Evolutionary conservation across 805 yeast genomes (phyloP), one percentile per base, ranked within the genome.

Genomic region (Wickerhamiella lipophila): DNA sequence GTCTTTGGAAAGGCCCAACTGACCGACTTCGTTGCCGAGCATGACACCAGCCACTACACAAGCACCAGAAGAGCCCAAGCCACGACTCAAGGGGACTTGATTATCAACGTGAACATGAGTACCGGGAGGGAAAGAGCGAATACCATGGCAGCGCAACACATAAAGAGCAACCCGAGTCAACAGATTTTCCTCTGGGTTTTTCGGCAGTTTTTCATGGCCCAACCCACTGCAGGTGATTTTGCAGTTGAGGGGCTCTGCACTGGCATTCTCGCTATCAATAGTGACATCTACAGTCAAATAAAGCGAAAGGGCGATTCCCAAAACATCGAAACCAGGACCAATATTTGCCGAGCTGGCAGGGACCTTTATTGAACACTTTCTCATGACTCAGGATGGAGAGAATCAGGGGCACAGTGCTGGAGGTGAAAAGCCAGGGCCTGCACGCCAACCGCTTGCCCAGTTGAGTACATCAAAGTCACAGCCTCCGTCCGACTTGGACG

Each of bases 331-430:
- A 1, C 98, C 98, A 8, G 98, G 98, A 7, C 98, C 98, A 47
- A 92, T 89, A 60, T 92, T 92, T 60, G 98, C 98, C 45, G 95
- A 83, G 4, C 97, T 88, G 6, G 97, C 96, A 3, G 98, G 98
- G 15, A 89, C 61, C 22, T 46, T 53, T 47, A 58, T 56, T 47
- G 51, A 44, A 36, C 50, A 51, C 23, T 48, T 40, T n/a, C 57
- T 50, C 60, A 58, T 57, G 39, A 22, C 32, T 29, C 49, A 30
- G 44, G 19, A 35, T 13, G 27, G 16, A 29, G 21, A 21, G 42
- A 38, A 13, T 7, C 42, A 18, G 42, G 27, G 19, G 25, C 21
- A 6, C 23, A 30, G 22, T 26, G 26, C 22, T 38, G 16, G 27
- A 16, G 26, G 26, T 12, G 12, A 21, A 38, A 16, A 19, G 16